Conservation (phyloP, 306 rosid species). For the Bauhinia variegata region DNA sequence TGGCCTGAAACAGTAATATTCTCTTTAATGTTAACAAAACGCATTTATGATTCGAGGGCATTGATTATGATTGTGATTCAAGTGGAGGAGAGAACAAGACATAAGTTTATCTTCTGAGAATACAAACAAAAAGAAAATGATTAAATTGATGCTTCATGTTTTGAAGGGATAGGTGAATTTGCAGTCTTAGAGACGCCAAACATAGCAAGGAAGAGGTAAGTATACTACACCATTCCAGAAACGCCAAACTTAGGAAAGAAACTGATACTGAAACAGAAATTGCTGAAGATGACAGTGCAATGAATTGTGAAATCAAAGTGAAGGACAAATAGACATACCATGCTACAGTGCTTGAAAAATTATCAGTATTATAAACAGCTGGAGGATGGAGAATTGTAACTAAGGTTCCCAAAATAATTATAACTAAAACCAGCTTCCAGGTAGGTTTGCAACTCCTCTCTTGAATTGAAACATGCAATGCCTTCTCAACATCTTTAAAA, state of each 20-base stretch:
- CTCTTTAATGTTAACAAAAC: constrained; percentile 4
- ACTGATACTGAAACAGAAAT: constrained; percentile 3
- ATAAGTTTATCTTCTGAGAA: constrained; percentile 20
- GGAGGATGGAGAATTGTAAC: constrained; percentile 69
- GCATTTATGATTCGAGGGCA: constrained; percentile 2
- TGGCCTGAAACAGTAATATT: constrained; percentile 42
- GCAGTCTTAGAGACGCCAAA: constrained; percentile 12
- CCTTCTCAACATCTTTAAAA: constrained; percentile 65
- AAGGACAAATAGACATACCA: constrained; percentile 52
- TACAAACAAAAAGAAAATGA: constrained; percentile 1
- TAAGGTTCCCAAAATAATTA: constrained; percentile 68
- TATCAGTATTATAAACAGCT: constrained; percentile 68
- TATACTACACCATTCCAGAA: constrained; percentile 20
- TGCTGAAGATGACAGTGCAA: constrained; percentile 18
- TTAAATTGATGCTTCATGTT: constrained; percentile 29
- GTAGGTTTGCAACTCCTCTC: constrained; percentile 67
- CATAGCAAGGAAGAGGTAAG: constrained; percentile 9
- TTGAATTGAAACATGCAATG: constrained; percentile 39
- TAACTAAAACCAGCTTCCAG: constrained; percentile 63
- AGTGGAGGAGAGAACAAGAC: constrained; percentile 13
- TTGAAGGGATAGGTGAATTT: constrained; percentile 6
- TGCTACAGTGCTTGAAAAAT: constrained; percentile 50
- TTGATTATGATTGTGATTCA: constrained; percentile 9
- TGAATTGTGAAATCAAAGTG: constrained; percentile 15
- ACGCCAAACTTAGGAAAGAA: constrained; percentile 13